These are phyloP conservation scores for Fusarium sp. DNA, from an alignment of 2,329 filamentous ascomycete species.

Conservation along the genomic window DNA sequence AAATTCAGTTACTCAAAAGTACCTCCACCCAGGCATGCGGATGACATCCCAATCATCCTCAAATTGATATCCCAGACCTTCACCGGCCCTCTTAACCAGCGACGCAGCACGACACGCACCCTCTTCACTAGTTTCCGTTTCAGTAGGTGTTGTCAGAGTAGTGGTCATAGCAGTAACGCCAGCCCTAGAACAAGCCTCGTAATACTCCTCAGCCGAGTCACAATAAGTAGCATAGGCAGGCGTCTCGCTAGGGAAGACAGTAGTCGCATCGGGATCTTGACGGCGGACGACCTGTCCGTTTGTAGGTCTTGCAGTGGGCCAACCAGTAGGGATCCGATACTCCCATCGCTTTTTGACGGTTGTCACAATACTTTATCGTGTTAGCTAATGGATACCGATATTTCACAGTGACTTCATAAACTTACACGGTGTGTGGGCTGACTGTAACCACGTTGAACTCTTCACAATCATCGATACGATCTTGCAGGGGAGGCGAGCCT, in stretches of 20 bases:
- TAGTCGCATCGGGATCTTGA: not conserved
- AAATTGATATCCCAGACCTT: not conserved
- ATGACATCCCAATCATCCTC: not conserved
- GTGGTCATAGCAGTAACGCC: not conserved
- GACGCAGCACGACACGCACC: not conserved
- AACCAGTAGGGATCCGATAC: not conserved
- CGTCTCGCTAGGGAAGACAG: not conserved
- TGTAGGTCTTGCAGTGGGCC: not conserved
- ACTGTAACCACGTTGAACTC: not conserved
- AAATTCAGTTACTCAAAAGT: not conserved
- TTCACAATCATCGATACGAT: not conserved
- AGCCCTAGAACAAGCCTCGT: not conserved
- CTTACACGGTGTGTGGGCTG: not conserved
- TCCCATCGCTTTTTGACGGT: not conserved
- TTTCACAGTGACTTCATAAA: fast-evolving
- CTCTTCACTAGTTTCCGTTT: not conserved
- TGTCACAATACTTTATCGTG: fast-evolving
- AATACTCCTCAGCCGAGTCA: not conserved
- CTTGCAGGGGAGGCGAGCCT: not conserved
- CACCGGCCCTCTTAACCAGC: not conserved
- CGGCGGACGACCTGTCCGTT: not conserved
- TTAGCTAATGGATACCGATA: fast-evolving
- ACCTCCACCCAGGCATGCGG: fast-evolving
- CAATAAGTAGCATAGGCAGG: not conserved
- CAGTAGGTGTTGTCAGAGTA: not conserved